Base-by-base conservation (phyloP, 1,284 basidiomycete species). In the Cutaneotrichosporon dermatis region DNA sequence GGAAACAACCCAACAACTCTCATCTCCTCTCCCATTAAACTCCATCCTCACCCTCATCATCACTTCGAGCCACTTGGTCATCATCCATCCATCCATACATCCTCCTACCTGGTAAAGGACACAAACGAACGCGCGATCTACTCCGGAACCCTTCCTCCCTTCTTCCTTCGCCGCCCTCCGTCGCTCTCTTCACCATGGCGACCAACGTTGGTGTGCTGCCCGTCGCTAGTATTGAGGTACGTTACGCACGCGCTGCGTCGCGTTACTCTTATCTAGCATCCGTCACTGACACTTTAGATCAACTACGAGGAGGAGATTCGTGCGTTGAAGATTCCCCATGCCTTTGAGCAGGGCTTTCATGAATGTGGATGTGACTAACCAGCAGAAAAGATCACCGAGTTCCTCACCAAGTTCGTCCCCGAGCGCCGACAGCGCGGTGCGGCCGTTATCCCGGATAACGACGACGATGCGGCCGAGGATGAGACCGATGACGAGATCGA, bases 401-500 rank as follows among this genome's bases (percentile, higher is more conserved):
- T 79, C 59, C 64, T 79, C 6, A 66, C 68, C 34, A 63, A 65
- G 34, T 79, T 69, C 55, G 72, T 74, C 4, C 10, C 69, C 61
- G 15, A 61, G 60, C 33, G 65, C 68, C 52, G 54, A 4, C 54
- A 63, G 40, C 50, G 67, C 42, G 36, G 45, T 10, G 25, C 8
- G 34, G 40, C 59, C 34, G 56, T 61, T 34, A 51, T 71, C 34
- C 69, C 70, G 1, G 59, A 59, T 16, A 66, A 73, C 44, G 74
- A 77, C 40, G 66, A 67, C 39, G 60, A 52, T 3, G 70, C 60
- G 13, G 71, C 69, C 65, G 80, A 92, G 58, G 82, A 84, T 62
- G 84, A 90, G 56, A 86, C 86, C 16, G 85, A 87, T 65, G 85
- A 90, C 68, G 84, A 85, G 61, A 51, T 74, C 25, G 70, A 68